Conservation (phyloP, 78 protist genomes). For the Cyanophora paradoxa region DNA sequence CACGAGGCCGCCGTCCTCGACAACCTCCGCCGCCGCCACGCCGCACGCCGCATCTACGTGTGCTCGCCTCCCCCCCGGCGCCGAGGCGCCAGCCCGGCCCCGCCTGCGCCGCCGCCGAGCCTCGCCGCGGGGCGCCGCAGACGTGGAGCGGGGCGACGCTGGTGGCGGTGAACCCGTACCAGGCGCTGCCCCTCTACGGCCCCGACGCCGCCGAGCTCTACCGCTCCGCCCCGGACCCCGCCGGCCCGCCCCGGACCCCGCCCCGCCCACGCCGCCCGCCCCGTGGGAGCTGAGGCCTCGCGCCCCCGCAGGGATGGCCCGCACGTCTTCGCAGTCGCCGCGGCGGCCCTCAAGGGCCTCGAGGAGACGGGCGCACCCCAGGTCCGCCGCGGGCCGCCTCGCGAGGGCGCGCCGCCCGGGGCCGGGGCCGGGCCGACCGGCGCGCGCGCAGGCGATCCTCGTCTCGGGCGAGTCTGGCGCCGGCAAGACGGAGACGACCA, state of each 20-base stretch:
- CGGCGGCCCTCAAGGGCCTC: constrained; percentile 40
- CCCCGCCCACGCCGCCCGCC: not conserved
- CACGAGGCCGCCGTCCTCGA: constrained; percentile 7
- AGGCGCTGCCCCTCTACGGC: not conserved
- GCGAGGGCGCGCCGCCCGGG: too few species aligned
- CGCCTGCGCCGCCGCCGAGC: too few species aligned
- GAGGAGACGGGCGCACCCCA: not conserved
- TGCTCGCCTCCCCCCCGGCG: not conserved
- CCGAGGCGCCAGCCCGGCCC: too few species aligned
- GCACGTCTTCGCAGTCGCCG: constrained; percentile 64
- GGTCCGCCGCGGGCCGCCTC: too few species aligned
- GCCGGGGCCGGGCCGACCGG: too few species aligned
- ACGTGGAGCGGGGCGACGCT: too few species aligned
- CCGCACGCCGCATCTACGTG: not conserved
- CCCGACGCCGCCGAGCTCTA: not conserved
- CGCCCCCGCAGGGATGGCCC: constrained; percentile 41
- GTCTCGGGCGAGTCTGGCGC: constrained; percentile 81
- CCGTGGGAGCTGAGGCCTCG: not conserved
- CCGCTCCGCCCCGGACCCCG: too few species aligned
- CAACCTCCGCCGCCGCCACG: not conserved
- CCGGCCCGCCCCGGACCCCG: too few species aligned
- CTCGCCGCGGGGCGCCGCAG: too few species aligned
- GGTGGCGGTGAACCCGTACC: not conserved
- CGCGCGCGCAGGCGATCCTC: constrained; percentile 25
- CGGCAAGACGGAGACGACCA: constrained; percentile 29